Base-by-base conservation (phyloP, 306 rosid species). In the Rubus idaeus region DNA sequence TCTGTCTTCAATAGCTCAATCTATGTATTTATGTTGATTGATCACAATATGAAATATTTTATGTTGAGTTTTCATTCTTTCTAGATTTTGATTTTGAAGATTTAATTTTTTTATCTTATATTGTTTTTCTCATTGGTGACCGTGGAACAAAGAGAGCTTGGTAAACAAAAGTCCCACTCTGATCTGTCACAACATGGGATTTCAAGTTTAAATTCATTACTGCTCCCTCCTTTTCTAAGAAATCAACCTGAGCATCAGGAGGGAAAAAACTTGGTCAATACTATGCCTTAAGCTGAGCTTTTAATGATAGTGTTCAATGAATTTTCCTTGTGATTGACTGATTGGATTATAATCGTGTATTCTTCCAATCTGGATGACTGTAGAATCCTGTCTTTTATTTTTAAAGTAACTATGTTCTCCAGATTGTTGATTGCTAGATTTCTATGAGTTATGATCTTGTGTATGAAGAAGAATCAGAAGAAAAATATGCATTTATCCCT, bases 1-100 rank as follows among this genome's bases (percentile, higher is more conserved):
- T 53, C 70, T 84, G 73, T 81, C 20, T 66, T 63, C 11, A 60
- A 30, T 46, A 23, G 41, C 68, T 45, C 57, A 23, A 10, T 23
- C 23, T 23, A 9, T 9, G 69, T 20, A 58, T 74, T 42, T 74
- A 74, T 58, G 7, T 60, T 60, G 70, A 58, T 16, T 73, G 18
- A 17, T 60, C 23, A 60, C 30, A 16, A 23, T 11, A 60, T 6
- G 37, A 50, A 44, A 60, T 45, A 44, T 74, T 51, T 44, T 44
- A 20, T 42, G 56, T 44, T 42, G 68, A 46, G 50, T 45, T 44
- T 74, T 63, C 42, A 5, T 61, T 11, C 35, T 16, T n/a, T 60
- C 78, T 37, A 23, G n/a, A 74, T 44, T 74, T 60, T 10, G 45
- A 46, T 9, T 14, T 45, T 44, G 7, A 30, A 17, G 64, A 41